Evolutionary conservation across 345 rosid species (phyloP).

Genomic region (Nasturtium officinale): DNA sequence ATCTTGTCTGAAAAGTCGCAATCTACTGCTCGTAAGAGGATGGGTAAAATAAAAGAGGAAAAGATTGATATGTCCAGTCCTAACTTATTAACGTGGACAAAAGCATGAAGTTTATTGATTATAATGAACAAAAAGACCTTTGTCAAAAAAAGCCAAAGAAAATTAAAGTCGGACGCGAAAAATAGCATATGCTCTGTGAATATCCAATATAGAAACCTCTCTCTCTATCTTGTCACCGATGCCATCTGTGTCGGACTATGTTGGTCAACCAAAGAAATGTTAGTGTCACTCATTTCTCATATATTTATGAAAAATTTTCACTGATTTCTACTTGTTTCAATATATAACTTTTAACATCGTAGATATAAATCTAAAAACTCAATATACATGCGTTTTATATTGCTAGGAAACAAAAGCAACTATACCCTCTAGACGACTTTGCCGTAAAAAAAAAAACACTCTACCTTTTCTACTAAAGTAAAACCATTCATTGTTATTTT

Average conservation of each 20-base stretch:
- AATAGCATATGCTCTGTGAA: constrained; percentile 33
- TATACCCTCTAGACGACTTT: too few species aligned
- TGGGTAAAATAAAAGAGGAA: constrained; percentile 6
- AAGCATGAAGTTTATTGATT: constrained; percentile 26
- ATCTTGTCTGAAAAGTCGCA: constrained; percentile 31
- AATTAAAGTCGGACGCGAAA: constrained; percentile 14
- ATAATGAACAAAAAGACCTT: not conserved
- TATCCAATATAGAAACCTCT: constrained; percentile 26
- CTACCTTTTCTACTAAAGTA: not conserved
- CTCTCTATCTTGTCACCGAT: not conserved
- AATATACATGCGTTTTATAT: too few species aligned
- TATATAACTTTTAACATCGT: constrained; percentile 10
- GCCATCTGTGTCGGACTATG: constrained; percentile 15
- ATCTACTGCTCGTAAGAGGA: constrained; percentile 22
- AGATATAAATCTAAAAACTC: not conserved
- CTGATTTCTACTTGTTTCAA: constrained; percentile 4
- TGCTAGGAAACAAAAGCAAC: too few species aligned
- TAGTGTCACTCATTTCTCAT: constrained; percentile 10
- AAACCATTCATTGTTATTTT: not conserved
- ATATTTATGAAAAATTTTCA: not conserved
- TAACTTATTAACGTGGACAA: constrained; percentile 27
- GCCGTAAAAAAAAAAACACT: too few species aligned
- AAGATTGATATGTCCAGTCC: constrained; percentile 24
- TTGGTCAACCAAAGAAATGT: constrained; percentile 2
- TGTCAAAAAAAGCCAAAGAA: not conserved